Percentiles rank a stretch among this genome's conserved stretches.
Conservation (phyloP, 352 stramenopile genomes). For the Globisporangium heterothallicum region DNA sequence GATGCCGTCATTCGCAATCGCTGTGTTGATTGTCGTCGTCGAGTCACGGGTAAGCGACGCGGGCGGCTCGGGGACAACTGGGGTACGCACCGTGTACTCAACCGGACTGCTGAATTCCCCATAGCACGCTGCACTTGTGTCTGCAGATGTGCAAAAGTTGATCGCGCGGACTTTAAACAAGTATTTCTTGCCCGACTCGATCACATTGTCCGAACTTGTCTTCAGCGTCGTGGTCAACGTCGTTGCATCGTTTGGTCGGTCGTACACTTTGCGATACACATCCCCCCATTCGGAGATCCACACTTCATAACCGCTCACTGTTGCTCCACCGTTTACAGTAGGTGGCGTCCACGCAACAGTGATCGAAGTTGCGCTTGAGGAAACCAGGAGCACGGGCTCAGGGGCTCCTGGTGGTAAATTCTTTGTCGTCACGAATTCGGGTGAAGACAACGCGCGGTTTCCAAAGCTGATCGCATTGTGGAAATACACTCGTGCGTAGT, state of each 20-base stretch:
- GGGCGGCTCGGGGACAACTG: slow-evolving; percentile 80
- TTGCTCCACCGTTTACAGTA: slow-evolving; percentile 86
- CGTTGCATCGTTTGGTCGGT: slow-evolving; percentile 84
- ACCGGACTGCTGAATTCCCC: slow-evolving; percentile 85
- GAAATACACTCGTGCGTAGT: slow-evolving; percentile 90
- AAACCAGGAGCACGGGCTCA: slow-evolving; percentile 80
- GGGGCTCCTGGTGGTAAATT: slow-evolving; percentile 87
- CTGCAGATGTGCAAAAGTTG: slow-evolving; percentile 89
- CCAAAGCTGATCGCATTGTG: slow-evolving; percentile 88
- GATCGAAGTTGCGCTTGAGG: slow-evolving; percentile 88
- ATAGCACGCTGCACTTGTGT: slow-evolving; percentile 75
- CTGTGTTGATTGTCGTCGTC: slow-evolving; percentile 60
- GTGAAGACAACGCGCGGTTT: slow-evolving; percentile 50
- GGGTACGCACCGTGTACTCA: slow-evolving; percentile 87
- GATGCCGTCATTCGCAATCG: slow-evolving; percentile 40
- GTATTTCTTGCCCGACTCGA: slow-evolving; percentile 91
- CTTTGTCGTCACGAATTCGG: slow-evolving; percentile 77
- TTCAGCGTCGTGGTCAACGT: slow-evolving; percentile 67
- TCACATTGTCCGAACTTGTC: slow-evolving; percentile 75
- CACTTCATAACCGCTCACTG: slow-evolving; percentile 93
- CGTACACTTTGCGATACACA: slow-evolving; percentile 89
- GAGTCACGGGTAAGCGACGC: slow-evolving; percentile 55
- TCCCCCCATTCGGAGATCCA: slow-evolving; percentile 95
- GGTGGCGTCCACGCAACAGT: slow-evolving; percentile 88
- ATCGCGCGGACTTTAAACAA: slow-evolving; percentile 92